A percentile compares a stretch with the other conserved stretches of the same genome.
phyloP scores from a whole-genome alignment of 352 stramenopile species.

The Pythium brassicae region DNA sequence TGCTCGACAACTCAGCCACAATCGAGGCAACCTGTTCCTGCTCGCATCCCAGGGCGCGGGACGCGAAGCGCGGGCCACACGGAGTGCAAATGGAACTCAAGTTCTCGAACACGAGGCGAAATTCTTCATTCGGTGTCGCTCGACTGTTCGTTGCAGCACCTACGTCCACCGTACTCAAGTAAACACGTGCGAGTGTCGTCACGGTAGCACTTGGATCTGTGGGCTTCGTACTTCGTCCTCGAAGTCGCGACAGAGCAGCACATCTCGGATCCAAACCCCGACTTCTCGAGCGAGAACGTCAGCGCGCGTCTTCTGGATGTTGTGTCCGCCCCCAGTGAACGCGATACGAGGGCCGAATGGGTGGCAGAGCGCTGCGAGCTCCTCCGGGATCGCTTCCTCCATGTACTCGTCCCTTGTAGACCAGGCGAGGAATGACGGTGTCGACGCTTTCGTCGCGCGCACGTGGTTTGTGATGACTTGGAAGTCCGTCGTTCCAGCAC shows the following conservation, averaged over 20 bases:
- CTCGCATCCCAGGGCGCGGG: too few species aligned
- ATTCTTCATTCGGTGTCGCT: too few species aligned
- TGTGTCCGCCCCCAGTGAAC: slow-evolving; percentile 42
- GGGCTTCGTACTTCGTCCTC: too few species aligned
- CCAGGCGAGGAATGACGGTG: slow-evolving; percentile 40
- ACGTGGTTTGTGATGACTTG: slow-evolving; percentile 27
- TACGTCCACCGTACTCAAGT: too few species aligned
- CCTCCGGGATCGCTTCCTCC: slow-evolving; percentile 29
- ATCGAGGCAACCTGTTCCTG: too few species aligned
- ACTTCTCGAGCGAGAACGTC: slow-evolving; percentile 22
- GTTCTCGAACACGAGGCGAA: too few species aligned
- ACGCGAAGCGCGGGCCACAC: too few species aligned
- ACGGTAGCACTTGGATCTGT: too few species aligned
- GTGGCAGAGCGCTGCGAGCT: slow-evolving; percentile 28
- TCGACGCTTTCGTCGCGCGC: slow-evolving; percentile 2
- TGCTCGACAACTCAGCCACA: too few species aligned
- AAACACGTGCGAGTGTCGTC: too few species aligned
- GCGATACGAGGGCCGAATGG: slow-evolving; percentile 24
- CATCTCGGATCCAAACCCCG: slow-evolving; percentile 18
- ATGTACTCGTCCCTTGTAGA: slow-evolving; percentile 47
- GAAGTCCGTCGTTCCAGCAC: slow-evolving; percentile 44
- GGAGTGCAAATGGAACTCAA: too few species aligned
- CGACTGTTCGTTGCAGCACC: too few species aligned
- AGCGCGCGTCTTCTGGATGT: slow-evolving; percentile 56
- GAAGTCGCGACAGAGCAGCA: slow-evolving; percentile 10